Conservation (phyloP, 805 yeast genomes). For the Candida insectorum region DNA sequence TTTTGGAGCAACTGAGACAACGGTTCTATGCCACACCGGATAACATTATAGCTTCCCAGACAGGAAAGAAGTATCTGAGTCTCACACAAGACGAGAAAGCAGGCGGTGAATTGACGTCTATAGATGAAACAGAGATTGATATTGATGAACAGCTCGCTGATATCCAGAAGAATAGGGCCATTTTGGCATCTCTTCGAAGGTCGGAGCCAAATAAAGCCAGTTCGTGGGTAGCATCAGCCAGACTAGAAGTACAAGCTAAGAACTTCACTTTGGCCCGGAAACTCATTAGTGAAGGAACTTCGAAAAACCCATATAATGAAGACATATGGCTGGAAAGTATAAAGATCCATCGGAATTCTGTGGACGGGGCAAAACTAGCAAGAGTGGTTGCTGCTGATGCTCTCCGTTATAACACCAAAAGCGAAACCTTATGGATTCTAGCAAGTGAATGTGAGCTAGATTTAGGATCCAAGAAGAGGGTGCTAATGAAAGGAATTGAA, state of each 20-base stretch:
- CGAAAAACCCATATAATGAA: slow-evolving; percentile 59
- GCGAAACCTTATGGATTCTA: slow-evolving; percentile 68
- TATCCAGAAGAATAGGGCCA: slow-evolving; percentile 51
- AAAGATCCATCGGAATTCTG: slow-evolving; percentile 50
- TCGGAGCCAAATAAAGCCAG: slow-evolving; percentile 70
- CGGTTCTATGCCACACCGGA: slow-evolving; percentile 86
- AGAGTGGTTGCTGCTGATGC: slow-evolving; percentile 65
- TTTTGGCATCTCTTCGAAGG: slow-evolving; percentile 65
- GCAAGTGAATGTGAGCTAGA: slow-evolving; percentile 69
- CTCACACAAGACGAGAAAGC: slow-evolving; percentile 24
- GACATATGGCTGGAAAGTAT: slow-evolving; percentile 82
- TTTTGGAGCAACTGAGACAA: slow-evolving; percentile 57
- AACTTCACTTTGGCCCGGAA: slow-evolving; percentile 54
- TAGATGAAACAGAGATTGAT: slow-evolving; percentile 2
- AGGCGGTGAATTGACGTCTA: slow-evolving; percentile 8
- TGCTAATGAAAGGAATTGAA: slow-evolving; percentile 71
- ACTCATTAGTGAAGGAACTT: slow-evolving; percentile 73
- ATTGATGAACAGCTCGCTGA: slow-evolving; percentile 47
- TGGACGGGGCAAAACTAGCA: slow-evolving; percentile 40
- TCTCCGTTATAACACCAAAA: slow-evolving; percentile 50
- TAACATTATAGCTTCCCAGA: slow-evolving; percentile 39
- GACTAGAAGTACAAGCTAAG: slow-evolving; percentile 66
- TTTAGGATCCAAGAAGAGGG: slow-evolving; percentile 45
- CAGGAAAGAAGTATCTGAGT: slow-evolving; percentile 47
- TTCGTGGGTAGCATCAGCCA: slow-evolving; percentile 85